phyloP scores from a whole-genome alignment of 352 stramenopile species.

The Phytophthora ohioensis region DNA sequence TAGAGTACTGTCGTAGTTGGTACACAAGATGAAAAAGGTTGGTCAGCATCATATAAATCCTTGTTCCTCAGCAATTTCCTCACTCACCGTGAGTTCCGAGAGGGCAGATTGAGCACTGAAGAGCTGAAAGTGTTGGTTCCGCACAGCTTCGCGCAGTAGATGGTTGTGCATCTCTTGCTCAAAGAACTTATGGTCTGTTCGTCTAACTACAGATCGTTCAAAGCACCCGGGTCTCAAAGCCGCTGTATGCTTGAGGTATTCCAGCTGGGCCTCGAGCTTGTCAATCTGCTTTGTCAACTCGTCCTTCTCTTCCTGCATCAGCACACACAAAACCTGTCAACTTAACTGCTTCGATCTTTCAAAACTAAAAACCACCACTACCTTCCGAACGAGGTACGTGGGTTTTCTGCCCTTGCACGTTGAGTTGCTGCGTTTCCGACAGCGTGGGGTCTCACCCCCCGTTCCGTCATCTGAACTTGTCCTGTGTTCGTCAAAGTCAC shows the following conservation, averaged over 20 bases:
- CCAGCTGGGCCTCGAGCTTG: constrained; percentile 48
- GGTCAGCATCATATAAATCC: background rate
- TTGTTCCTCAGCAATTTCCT: background rate
- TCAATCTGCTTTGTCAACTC: constrained; percentile 47
- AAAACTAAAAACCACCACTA: constrained; percentile 1
- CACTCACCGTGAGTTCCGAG: constrained; percentile 48
- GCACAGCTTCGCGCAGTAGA: constrained; percentile 50
- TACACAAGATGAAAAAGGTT: background rate
- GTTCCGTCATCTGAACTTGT: constrained; percentile 31
- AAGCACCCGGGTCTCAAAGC: constrained; percentile 25
- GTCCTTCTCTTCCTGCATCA: constrained; percentile 49
- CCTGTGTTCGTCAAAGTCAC: constrained; percentile 22
- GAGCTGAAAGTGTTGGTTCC: constrained; percentile 59
- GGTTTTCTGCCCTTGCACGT: constrained; percentile 44
- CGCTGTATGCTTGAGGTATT: constrained; percentile 42
- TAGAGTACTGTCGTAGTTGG: constrained; percentile 27
- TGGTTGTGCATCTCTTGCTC: constrained; percentile 59
- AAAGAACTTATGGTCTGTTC: constrained; percentile 35
- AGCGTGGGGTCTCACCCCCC: constrained; percentile 7
- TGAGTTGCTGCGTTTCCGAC: constrained; percentile 38
- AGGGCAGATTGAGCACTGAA: constrained; percentile 54
- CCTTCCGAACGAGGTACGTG: constrained; percentile 60
- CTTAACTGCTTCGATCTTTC: background rate
- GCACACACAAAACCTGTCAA: background rate
- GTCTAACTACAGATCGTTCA: constrained; percentile 21